Conservation (phyloP, 352 stramenopile species). For the Pythium rhizo-oryzae region DNA sequence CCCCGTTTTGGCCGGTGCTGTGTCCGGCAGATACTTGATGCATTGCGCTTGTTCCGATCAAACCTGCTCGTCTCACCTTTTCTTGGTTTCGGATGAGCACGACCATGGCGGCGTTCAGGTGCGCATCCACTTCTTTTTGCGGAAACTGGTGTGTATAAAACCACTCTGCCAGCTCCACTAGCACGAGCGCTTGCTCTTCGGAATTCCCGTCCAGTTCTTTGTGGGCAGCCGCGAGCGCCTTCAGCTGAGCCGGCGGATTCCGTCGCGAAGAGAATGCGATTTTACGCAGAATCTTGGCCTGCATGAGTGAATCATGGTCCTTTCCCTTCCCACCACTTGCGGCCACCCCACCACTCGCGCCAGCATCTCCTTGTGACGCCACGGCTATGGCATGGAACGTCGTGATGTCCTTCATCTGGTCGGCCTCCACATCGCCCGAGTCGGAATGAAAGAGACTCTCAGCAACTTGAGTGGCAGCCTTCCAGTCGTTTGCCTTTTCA, state of each 20-base stretch:
- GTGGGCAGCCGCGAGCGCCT: conserved; percentile 55
- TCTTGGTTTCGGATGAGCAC: conserved; percentile 45
- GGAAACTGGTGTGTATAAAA: conserved; percentile 72
- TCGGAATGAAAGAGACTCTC: conserved; percentile 14
- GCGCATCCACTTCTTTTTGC: conserved; percentile 47
- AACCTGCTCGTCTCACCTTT: neutral
- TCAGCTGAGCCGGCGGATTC: conserved; percentile 59
- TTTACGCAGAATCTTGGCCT: conserved; percentile 66
- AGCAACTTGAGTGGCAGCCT: conserved; percentile 33
- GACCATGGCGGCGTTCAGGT: conserved; percentile 59
- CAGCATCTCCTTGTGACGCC: conserved; percentile 55
- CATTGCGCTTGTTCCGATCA: neutral
- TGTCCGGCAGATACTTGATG: neutral
- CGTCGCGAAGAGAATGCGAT: conserved; percentile 69
- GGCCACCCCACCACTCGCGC: conserved; percentile 4
- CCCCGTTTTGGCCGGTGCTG: neutral
- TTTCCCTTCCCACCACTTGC: conserved; percentile 32
- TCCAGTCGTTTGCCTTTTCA: conserved; percentile 55
- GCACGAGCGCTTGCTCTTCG: conserved; percentile 64
- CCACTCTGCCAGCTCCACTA: conserved; percentile 89
- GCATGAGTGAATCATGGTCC: conserved; percentile 47
- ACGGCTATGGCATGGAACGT: conserved; percentile 52
- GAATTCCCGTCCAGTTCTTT: conserved; percentile 53
- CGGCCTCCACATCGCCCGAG: conserved; percentile 15
- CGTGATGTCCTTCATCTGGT: conserved; percentile 54